These are phyloP conservation scores for Aureobasidium musti DNA, from an alignment of 2,329 filamentous ascomycete species.

Conservation along the genomic window DNA sequence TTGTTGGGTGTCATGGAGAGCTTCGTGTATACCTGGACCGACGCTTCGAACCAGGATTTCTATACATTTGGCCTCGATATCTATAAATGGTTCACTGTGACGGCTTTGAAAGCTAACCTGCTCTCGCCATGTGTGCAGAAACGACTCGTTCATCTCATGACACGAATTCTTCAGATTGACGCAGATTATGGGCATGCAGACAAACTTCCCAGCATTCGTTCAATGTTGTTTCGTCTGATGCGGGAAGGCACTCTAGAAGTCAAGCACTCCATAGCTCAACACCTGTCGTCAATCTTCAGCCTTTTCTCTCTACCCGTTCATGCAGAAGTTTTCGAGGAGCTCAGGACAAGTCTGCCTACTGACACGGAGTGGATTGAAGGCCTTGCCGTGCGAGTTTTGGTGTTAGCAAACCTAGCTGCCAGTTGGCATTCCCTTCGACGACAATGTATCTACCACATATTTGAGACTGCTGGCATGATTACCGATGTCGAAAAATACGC, in stretches of 20 bases:
- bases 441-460: constrained; percentile 88
- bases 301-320: constrained; percentile 81
- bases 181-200: constrained; percentile 66
- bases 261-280: constrained; percentile 72
- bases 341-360: constrained; percentile 75
- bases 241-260: constrained; percentile 65
- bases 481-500: constrained; percentile 68
- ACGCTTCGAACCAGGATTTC: constrained; percentile 59
- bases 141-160: constrained; percentile 66
- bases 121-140: constrained; percentile 70
- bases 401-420: constrained; percentile 75
- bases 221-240: constrained; percentile 73
- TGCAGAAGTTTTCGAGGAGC: constrained; percentile 79
- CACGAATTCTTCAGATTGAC: constrained; percentile 66
- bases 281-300: constrained; percentile 73
- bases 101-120: constrained; percentile 65
- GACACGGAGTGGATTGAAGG: constrained; percentile 74
- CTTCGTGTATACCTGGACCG: constrained; percentile 64
- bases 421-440: constrained; percentile 83
- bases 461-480: constrained; percentile 81
- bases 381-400: constrained; percentile 78
- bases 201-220: constrained; percentile 62
- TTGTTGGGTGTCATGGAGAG: constrained; percentile 69
- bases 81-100: constrained; percentile 74
- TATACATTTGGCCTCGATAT: constrained; percentile 70